A percentile compares a stretch with the other conserved stretches of the same genome.
Evolutionary conservation across 176 grass and related monocot species (phyloP).

Genomic region (Oryza brachyantha): DNA sequence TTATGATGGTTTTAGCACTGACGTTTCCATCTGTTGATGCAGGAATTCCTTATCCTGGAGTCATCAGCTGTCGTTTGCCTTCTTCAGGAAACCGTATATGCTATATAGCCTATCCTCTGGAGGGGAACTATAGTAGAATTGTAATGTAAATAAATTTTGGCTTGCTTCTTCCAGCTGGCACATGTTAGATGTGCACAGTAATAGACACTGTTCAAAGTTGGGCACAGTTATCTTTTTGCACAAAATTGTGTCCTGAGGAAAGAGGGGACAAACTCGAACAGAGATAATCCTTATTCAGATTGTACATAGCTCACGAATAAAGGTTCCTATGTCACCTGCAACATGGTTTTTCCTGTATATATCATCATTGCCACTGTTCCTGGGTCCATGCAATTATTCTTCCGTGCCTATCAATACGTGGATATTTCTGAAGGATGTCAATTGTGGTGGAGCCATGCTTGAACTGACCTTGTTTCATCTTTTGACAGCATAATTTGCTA

Average conservation of each 20-base stretch:
- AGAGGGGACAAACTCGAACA: slow-evolving; percentile 24
- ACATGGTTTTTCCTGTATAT: slow-evolving; percentile 13
- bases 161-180: slow-evolving; percentile 13
- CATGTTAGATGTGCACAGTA: slow-evolving; percentile 41
- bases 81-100: slow-evolving; percentile 14
- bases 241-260: slow-evolving; percentile 57
- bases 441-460: not conserved
- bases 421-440: not conserved
- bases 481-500: not conserved
- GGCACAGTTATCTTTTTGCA: slow-evolving; percentile 44
- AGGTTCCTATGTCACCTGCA: slow-evolving; percentile 10
- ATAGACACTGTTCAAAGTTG: slow-evolving; percentile 32
- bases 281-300: slow-evolving; percentile 30
- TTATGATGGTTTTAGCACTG: not conserved
- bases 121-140: slow-evolving; percentile 49
- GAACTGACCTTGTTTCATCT: not conserved
- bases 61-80: slow-evolving; percentile 26
- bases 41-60: slow-evolving; percentile 29
- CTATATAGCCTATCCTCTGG: slow-evolving; percentile 42
- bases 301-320: slow-evolving; percentile 51
- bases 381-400: not conserved
- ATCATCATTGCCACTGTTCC: not conserved
- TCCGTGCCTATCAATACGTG: not conserved
- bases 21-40: slow-evolving; percentile 16
- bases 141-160: slow-evolving; percentile 80